A percentile compares a stretch with the other conserved stretches of the same genome.
phyloP scores from a whole-genome alignment of 257 asterid species.

The Coffea canephora region DNA sequence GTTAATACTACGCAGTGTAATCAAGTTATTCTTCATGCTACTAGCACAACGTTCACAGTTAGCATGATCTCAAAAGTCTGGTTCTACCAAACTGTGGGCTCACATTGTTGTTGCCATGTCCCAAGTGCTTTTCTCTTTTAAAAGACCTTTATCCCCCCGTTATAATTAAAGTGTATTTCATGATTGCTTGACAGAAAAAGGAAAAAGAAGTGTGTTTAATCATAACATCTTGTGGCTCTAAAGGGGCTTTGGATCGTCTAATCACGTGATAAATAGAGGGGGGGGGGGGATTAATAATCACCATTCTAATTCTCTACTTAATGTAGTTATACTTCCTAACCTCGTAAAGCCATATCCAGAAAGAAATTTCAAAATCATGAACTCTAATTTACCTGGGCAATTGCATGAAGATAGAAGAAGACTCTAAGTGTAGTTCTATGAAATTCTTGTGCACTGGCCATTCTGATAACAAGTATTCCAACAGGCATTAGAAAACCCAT shows the following conservation, averaged over 20 bases:
- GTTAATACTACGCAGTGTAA: not conserved
- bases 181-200: slow-evolving; percentile 46
- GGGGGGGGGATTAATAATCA: not conserved
- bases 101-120: slow-evolving; percentile 4
- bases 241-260: slow-evolving; percentile 10
- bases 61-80: slow-evolving; percentile 16
- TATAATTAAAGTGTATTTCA: slow-evolving; percentile 35
- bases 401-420: slow-evolving; percentile 60
- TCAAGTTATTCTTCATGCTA: not conserved
- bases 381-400: slow-evolving; percentile 50
- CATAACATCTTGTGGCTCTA: slow-evolving; percentile 34
- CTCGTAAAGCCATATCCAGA: not conserved
- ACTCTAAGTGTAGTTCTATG: slow-evolving; percentile 40
- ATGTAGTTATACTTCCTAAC: too few relatives aligned
- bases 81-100: slow-evolving; percentile 43
- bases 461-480: slow-evolving; percentile 65
- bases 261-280: not conserved
- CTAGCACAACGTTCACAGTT: not conserved
- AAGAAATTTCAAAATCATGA: not conserved
- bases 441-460: slow-evolving; percentile 38
- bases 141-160: slow-evolving; percentile 11
- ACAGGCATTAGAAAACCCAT: slow-evolving; percentile 74
- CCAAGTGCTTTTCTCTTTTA: slow-evolving; percentile 8
- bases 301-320: not conserved
- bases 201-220: slow-evolving; percentile 18